Percentiles rank a stretch among this genome's conserved stretches.
Conservation (phyloP, 208 protist species). For the Trypanosoma rangeli region DNA sequence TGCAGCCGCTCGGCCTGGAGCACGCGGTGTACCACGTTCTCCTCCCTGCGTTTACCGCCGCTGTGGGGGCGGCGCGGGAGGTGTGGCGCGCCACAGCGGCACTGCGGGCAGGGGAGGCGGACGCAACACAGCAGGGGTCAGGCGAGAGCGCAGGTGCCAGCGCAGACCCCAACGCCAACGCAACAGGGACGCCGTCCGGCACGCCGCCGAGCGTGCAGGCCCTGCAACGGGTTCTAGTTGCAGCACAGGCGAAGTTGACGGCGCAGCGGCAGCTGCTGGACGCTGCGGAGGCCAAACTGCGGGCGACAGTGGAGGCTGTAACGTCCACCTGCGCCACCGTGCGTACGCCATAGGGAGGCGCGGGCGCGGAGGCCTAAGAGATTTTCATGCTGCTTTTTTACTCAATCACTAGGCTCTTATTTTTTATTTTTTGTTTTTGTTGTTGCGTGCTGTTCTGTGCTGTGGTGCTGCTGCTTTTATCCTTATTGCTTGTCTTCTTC, state of each 20-base stretch:
- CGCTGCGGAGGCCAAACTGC: constrained; percentile 7
- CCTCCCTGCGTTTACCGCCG: constrained; percentile 37
- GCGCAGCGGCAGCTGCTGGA: constrained; percentile 14
- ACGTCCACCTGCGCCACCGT: background rate
- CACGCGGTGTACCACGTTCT: constrained; percentile 64
- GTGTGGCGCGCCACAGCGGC: constrained; percentile 25
- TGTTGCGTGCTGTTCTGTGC: background rate
- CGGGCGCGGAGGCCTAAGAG: background rate
- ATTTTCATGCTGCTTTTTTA: background rate
- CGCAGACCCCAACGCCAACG: background rate
- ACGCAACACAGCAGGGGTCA: background rate
- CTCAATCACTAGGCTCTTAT: background rate
- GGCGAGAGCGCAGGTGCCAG: background rate
- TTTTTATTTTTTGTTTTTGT: constrained; percentile 8
- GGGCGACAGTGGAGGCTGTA: constrained; percentile 6
- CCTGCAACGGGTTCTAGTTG: background rate
- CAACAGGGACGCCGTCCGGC: background rate
- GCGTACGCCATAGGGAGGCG: background rate
- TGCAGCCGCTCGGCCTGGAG: constrained; percentile 50
- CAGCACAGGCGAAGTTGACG: constrained; percentile 2
- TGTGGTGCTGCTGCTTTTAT: background rate
- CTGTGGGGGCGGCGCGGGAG: constrained; percentile 38
- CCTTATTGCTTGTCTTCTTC: background rate
- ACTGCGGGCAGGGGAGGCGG: constrained; percentile 21
- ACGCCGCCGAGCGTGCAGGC: background rate